Evolutionary conservation across 345 rosid species (phyloP), one percentile per base, ranked within the genome.

Genomic region (Aquilaria yunnanensis): DNA sequence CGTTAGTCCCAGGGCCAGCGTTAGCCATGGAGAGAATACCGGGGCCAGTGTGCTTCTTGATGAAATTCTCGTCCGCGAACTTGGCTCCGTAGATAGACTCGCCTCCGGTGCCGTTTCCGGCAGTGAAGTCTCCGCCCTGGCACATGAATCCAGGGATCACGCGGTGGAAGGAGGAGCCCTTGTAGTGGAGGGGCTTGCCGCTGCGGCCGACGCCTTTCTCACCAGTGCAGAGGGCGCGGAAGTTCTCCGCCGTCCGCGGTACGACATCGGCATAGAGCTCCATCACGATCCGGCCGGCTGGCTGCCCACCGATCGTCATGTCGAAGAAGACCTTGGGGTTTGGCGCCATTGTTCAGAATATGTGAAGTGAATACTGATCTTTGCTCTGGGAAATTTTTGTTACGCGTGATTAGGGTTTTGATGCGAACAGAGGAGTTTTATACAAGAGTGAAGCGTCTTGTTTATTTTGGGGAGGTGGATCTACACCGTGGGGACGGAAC

Each of bases 81-180:
- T 81, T 91, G 0, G 58, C 3, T 1, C 96, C 94, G 57, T 91
- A 91, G 75, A 91, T 88, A 0, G 97, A 88, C 54, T 91, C 97
- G 0, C 96, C 96, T 14, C 94, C 92, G 6, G 87, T 86, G 2
- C 96, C 97, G 61, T 91, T 84, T 8, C 91, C 88, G 14, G 81
- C 87, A 0, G 93, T 88, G 79, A 86, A 88, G 29, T 88, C 97
- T 1, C 96, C 96, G 3, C 97, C 97, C 65, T 86, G 97, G 61
- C 96, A 85, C 93, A 90, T 86, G 81, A 90, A 90, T 0, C 76
- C 72, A 0, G 93, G 91, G 71, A 91, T 88, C 77, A 91, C 90
- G 0, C 92, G 83, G 78, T 88, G 96, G 75, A 91, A 91, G 31
- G 48, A 0, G 0, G 96, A 90, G 1, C 93, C 91, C 51, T 86